Evolutionary conservation across 192 early-diverging fungal species (phyloP), one percentile per base, ranked within the genome.

Genomic region (Powellomyces hirtus): DNA sequence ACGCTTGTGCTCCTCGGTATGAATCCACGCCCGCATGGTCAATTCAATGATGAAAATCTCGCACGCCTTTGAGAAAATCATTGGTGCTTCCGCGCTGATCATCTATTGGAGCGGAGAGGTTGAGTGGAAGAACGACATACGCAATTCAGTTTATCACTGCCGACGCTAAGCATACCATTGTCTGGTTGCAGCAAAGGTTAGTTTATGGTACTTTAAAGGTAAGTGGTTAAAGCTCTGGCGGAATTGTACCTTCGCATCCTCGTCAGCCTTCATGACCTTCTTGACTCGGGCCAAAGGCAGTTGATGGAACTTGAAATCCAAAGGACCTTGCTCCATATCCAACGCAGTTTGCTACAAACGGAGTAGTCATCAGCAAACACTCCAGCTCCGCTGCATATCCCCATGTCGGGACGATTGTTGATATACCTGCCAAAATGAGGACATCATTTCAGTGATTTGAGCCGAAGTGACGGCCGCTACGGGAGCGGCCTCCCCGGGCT

Each of bases 201-300:
- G 46, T 10, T 36, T 58, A 30, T 0, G 35, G 2, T 7, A 18
- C 34, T 33, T 1, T 10, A 0, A 36, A 29, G 55, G 13, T 30
- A 1, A 20, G 35, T 10, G 26, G 20, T 49, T 3, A 49, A 3
- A 49, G 46, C 46, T 24, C 53, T 56, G 31, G 53, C 33, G 27
- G 5, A 29, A 4, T 31, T 16, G 38, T 36, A 89, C 90, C 81
- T 95, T 95, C 26, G 94, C 94, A 73, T 98, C 93, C 37, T 94
- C 91, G 68, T 98, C 96, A 13, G 89, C 88, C 82, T 98, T 98
- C 96, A 98, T 98, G 36, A 98, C 93, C 72, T 96, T 96, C 71
- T 98, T 98, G 71, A 97, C 96, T 29, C 96, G 77, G 27, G 96
- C 96, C 40, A 98, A 75, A 24, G 96, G 96, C 58, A 98, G 57